Evolutionary conservation across 257 asterid genomes (phyloP).

Genomic region (Primulina eburnea): DNA sequence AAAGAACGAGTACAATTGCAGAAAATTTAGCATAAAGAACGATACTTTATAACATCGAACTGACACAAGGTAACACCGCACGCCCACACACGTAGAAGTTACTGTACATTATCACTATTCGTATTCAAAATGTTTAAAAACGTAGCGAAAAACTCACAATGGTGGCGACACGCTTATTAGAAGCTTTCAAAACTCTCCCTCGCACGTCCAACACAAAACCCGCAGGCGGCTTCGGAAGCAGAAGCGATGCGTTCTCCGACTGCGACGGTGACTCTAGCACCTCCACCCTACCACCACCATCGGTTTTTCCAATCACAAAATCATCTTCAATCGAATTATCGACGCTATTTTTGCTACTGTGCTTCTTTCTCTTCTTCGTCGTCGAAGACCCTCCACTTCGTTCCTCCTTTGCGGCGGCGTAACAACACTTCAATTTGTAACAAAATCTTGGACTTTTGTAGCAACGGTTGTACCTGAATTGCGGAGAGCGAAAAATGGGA

Average conservation of each 20-base stretch:
- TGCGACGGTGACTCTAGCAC: constrained; percentile 38
- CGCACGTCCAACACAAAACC: constrained; percentile 83
- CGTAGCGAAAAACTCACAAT: constrained; percentile 48
- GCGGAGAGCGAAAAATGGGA: constrained; percentile 21
- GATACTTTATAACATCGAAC: neutral
- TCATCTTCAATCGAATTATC: constrained; percentile 35
- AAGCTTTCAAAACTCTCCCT: constrained; percentile 83
- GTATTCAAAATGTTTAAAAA: neutral
- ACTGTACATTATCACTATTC: neutral
- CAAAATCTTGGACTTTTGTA: constrained; percentile 23
- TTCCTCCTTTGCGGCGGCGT: constrained; percentile 58
- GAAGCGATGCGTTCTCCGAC: constrained; percentile 46
- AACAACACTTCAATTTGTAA: constrained; percentile 31
- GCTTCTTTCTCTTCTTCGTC: constrained; percentile 45
- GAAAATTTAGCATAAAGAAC: neutral
- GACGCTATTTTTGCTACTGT: constrained; percentile 28
- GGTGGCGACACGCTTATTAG: constrained; percentile 72
- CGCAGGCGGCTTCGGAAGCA: constrained; percentile 92
- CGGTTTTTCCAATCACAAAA: constrained; percentile 44
- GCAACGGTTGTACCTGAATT: constrained; percentile 10
- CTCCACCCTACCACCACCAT: constrained; percentile 31
- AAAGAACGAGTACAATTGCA: neutral
- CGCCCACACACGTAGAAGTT: neutral
- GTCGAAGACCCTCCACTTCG: constrained; percentile 31
- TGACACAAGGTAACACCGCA: neutral